These are phyloP conservation scores for Coemansia sp. DNA, from an alignment of 192 early-diverging fungal genomes.

Conservation along the genomic window DNA sequence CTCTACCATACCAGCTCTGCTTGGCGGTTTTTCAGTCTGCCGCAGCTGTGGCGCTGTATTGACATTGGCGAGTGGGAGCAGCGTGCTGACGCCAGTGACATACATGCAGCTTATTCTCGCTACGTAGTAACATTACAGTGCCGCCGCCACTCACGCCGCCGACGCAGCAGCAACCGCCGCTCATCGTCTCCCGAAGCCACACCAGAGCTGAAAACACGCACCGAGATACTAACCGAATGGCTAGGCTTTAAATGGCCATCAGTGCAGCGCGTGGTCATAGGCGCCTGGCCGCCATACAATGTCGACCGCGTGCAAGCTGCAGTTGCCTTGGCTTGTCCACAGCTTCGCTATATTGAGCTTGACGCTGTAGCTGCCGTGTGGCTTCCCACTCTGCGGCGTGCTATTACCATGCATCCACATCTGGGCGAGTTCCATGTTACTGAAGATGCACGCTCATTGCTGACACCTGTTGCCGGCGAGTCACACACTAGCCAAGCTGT, in stretches of 20 bases:
- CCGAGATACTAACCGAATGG: slow-evolving; percentile 40
- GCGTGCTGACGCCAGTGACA: slow-evolving; percentile 4
- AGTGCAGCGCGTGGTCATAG: slow-evolving; percentile 23
- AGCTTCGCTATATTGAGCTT: slow-evolving; percentile 21
- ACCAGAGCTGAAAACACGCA: slow-evolving; percentile 30
- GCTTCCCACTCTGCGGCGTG: slow-evolving; percentile 26
- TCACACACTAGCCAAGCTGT: slow-evolving; percentile 8
- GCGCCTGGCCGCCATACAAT: slow-evolving; percentile 50
- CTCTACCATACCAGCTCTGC: slow-evolving; percentile 29
- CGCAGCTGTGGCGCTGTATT: slow-evolving; percentile 30
- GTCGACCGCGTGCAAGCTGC: slow-evolving; percentile 29
- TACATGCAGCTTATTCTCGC: slow-evolving; percentile 23
- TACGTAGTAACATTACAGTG: slow-evolving; percentile 27
- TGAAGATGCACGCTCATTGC: slow-evolving; percentile 36
- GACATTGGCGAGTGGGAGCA: slow-evolving; percentile 47
- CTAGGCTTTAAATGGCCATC: slow-evolving; percentile 24
- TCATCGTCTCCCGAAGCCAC: not conserved
- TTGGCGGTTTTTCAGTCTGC: slow-evolving; percentile 39
- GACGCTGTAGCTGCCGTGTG: slow-evolving; percentile 42
- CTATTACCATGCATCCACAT: slow-evolving; percentile 20
- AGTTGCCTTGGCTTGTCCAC: slow-evolving; percentile 15
- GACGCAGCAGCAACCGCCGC: slow-evolving; percentile 1
- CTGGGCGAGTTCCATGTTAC: slow-evolving; percentile 35
- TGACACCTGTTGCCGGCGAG: slow-evolving; percentile 32
- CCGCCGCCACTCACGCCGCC: slow-evolving; percentile 27